These are phyloP conservation scores for Myxozyma neglecta DNA, from an alignment of 805 yeast species.

Conservation along the genomic window DNA sequence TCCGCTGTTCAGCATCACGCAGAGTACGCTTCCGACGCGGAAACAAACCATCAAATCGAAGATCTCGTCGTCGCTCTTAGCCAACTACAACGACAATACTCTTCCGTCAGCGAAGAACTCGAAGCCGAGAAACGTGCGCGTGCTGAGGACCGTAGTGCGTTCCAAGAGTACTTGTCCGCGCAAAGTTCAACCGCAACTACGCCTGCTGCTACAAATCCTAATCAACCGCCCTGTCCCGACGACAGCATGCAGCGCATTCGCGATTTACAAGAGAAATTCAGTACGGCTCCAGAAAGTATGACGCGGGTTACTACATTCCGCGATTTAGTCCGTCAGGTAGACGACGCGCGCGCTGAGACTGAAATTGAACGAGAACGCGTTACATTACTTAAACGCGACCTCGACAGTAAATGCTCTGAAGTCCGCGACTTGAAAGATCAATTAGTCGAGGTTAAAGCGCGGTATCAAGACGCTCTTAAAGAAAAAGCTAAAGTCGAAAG, in stretches of 20 bases:
- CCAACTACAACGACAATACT: constrained; percentile 29
- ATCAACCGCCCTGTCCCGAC: too few species aligned
- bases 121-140: constrained; percentile 30
- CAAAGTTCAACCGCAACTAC: background rate
- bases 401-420: constrained; percentile 26
- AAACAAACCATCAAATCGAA: constrained; percentile 30
- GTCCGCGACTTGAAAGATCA: constrained; percentile 31
- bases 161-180: constrained; percentile 8
- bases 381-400: constrained; percentile 17
- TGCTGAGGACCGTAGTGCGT: constrained; percentile 21
- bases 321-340: constrained; percentile 22
- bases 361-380: constrained; percentile 22
- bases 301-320: constrained; percentile 22
- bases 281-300: constrained; percentile 3
- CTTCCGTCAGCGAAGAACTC: constrained; percentile 24
- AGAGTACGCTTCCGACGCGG: constrained; percentile 6
- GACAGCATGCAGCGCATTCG: background rate
- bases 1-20: background rate
- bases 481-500: constrained; percentile 25
- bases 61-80: constrained; percentile 30
- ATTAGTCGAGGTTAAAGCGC: constrained; percentile 18
- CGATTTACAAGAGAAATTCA: constrained; percentile 5
- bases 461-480: constrained; percentile 28
- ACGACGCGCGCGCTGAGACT: constrained; percentile 20
- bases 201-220: background rate